A percentile compares a stretch with the other conserved stretches of the same genome.
Evolutionary conservation across 2,329 filamentous ascomycete genomes (phyloP).

Genomic region (Helicocarpus griseus): DNA sequence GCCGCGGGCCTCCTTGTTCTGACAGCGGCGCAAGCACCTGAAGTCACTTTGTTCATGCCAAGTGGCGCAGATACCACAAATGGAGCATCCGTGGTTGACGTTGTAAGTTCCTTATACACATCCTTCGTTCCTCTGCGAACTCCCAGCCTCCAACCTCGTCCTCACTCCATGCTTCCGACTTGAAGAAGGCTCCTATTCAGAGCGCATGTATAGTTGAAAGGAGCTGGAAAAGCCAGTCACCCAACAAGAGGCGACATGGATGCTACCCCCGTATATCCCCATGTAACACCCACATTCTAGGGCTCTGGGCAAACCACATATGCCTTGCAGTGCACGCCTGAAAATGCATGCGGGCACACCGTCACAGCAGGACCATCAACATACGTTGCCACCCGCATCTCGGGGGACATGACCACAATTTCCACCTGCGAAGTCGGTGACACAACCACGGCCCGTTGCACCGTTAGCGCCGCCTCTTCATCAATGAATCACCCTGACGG

Average conservation of each 20-base stretch:
- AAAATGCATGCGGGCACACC: not conserved
- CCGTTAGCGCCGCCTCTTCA: not conserved
- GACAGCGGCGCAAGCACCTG: not conserved
- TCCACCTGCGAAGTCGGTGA: not conserved
- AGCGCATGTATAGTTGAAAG: no score
- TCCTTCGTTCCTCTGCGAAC: no score
- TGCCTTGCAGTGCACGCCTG: not conserved
- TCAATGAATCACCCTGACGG: no score
- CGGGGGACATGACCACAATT: constrained; percentile 1
- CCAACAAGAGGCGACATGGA: not conserved
- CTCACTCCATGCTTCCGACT: no score
- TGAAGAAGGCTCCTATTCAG: no score
- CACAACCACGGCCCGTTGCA: constrained; percentile 4
- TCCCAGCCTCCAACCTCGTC: no score
- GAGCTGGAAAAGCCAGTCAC: no score
- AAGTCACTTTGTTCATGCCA: not conserved
- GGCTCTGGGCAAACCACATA: not conserved
- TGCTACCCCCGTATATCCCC: not conserved
- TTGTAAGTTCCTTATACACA: not conserved
- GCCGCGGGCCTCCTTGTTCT: not conserved
- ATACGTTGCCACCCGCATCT: not conserved
- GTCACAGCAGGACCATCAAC: not conserved
- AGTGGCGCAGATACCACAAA: no score
- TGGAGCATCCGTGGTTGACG: not conserved
- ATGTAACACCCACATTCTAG: not conserved